Evolutionary conservation across 208 protist genomes (phyloP).

Genomic region (Crithidia bombi): DNA sequence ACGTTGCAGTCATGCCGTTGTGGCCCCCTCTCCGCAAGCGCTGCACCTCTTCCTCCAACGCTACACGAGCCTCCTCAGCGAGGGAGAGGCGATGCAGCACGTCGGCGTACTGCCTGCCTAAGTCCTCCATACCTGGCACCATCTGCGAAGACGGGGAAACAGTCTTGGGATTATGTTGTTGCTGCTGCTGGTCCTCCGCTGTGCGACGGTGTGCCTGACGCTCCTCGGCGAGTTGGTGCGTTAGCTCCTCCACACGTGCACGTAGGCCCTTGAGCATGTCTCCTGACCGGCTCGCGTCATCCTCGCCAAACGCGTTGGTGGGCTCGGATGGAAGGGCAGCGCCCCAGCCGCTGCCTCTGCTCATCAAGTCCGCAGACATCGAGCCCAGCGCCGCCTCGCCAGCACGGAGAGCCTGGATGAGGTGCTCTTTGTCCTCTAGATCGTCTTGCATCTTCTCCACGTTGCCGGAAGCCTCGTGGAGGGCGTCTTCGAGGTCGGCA

Average conservation of each 20-base stretch:
- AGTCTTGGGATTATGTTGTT: background rate
- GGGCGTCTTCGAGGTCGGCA: constrained; percentile 31
- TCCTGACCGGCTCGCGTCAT: background rate
- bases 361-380: background rate
- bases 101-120: constrained; percentile 38
- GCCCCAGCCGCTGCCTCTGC: constrained; percentile 18
- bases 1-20: background rate
- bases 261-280: constrained; percentile 9
- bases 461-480: constrained; percentile 20
- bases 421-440: constrained; percentile 23
- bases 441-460: constrained; percentile 30
- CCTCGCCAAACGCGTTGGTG: background rate
- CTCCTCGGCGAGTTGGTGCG: constrained; percentile 13
- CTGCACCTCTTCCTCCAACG: constrained; percentile 24
- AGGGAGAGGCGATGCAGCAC: constrained; percentile 29
- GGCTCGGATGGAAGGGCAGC: background rate
- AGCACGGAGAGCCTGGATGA: constrained; percentile 30
- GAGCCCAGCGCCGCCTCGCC: constrained; percentile 27
- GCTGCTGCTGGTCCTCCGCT: background rate
- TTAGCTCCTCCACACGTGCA: constrained; percentile 13
- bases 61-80: constrained; percentile 32
- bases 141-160: background rate
- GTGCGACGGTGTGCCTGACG: background rate
- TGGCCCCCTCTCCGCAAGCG: background rate
- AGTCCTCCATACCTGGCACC: constrained; percentile 41